Evolutionary conservation across 2,329 filamentous ascomycete species (phyloP), one percentile per base, ranked within the genome.

Genomic region (Dothiorella sarmentorum): DNA sequence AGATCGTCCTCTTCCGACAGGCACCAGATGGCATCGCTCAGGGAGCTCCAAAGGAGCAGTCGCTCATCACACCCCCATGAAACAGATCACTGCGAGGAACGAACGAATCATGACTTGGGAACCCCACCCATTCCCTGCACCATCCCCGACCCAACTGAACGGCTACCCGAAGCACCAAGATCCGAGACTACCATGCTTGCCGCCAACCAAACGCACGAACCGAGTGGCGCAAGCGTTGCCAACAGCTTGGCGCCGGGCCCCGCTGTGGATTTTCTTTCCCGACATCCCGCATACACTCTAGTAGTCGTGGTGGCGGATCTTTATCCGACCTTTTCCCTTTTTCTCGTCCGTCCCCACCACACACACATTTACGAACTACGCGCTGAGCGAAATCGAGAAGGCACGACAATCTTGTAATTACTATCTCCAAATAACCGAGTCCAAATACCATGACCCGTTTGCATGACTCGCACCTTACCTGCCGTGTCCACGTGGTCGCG

Each of bases 1-100:
- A 99, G 78, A 99, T 99, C 71, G 92, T 97, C 60, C 86, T 99
- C 55, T 97, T 89, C 79, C 87, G 94, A 64, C 94, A 97, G 69
- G 77, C 79, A 37, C 79, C 79, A 7, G 79, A 81, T 67, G 77
- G 77, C 31, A 69, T 77, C 62, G 77, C 76, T 20, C 67, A 79
- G 49, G 77, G 78, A 9, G 72, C 76, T 63, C 75, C 76, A 63
- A 78, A 80, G 67, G 78, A 78, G 60, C 73, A 74, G 61, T 9
- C 35, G 22, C 7, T 40, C 15, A 53, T 53, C 35, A 40, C 49
- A 26, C 49, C 49, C 9, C 49, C 49, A 53, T 53, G 49, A 53
- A 38, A 42, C 17, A 29, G 24, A 29, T 20, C n/a, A 35, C 17
- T 24, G 49, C 49, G 20, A 40, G 11, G 22, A 18, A 6, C 22